Evolutionary conservation across 139 green algal species (phyloP).

Genomic region (Coelastrella sp.): DNA sequence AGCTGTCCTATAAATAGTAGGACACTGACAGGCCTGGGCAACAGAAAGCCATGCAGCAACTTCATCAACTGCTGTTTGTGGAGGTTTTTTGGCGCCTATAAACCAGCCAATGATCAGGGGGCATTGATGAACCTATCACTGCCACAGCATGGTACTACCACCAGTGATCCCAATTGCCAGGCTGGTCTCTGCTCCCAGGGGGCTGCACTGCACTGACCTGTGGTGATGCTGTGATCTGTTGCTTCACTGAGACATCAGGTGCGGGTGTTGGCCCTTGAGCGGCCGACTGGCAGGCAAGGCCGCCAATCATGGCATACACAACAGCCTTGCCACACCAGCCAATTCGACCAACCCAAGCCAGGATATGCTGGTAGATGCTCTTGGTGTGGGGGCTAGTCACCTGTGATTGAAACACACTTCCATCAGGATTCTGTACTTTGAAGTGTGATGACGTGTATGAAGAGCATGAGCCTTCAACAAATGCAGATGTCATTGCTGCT

Average conservation of each 20-base stretch:
- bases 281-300: conserved; percentile 11
- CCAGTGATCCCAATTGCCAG: background rate
- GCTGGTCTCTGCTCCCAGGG: background rate
- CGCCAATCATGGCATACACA: conserved; percentile 41
- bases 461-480: too few species aligned
- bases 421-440: background rate
- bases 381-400: background rate
- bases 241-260: background rate
- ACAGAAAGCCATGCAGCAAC: too few species aligned
- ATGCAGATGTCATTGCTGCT: too few species aligned
- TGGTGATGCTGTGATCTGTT: conserved; percentile 8
- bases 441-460: too few species aligned
- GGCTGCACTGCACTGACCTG: conserved; percentile 21
- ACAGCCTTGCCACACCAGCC: conserved; percentile 42
- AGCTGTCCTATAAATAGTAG: too few species aligned
- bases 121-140: too few species aligned
- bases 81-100: too few species aligned
- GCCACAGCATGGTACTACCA: background rate
- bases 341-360: conserved; percentile 30
- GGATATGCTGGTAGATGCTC: background rate
- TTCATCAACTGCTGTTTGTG: too few species aligned
- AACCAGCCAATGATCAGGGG: too few species aligned
- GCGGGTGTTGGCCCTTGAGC: background rate
- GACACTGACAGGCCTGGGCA: too few species aligned
- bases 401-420: background rate